A percentile compares a stretch with the other conserved stretches of the same genome.
These are phyloP conservation scores for Penicillium waksmanii DNA, from an alignment of 495 filamentous ascomycete species.

Conservation along the genomic window DNA sequence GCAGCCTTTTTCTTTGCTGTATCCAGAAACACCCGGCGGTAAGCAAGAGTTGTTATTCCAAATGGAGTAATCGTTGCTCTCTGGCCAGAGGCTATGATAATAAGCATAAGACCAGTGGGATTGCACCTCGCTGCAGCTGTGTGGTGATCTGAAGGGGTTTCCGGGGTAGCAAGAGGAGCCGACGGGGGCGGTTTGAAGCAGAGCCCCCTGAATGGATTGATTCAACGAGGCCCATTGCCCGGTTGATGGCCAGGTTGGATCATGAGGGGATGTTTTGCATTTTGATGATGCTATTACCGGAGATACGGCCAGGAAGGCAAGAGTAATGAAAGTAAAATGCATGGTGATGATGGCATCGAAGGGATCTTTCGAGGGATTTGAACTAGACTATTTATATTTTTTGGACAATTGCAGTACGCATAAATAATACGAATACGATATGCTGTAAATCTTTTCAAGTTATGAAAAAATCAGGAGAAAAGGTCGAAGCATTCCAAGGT, in stretches of 20 bases:
- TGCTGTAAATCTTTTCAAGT: background rate
- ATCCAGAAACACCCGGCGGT: slow-evolving; percentile 23
- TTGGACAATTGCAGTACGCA: background rate
- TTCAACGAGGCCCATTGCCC: slow-evolving; percentile 34
- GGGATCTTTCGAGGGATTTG: background rate
- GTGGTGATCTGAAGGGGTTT: slow-evolving; percentile 22
- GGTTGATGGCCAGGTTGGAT: slow-evolving; percentile 30
- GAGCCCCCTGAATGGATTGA: slow-evolving; percentile 21
- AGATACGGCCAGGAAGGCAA: background rate
- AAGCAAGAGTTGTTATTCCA: slow-evolving; percentile 33
- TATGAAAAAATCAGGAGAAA: background rate
- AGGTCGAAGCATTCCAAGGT: background rate
- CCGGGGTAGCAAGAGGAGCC: slow-evolving; percentile 33
- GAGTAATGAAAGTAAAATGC: background rate
- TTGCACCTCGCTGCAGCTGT: slow-evolving; percentile 25
- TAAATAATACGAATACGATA: background rate
- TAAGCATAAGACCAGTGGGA: slow-evolving; percentile 25
- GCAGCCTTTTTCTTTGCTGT: slow-evolving; percentile 23
- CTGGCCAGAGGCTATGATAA: slow-evolving; percentile 27
- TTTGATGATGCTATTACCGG: background rate
- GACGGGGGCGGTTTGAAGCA: slow-evolving; percentile 26
- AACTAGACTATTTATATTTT: background rate
- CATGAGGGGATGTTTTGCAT: slow-evolving; percentile 26
- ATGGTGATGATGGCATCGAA: too few species aligned
- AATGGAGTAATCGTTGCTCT: slow-evolving; percentile 27